Evolutionary conservation across 2,329 filamentous ascomycete genomes (phyloP), one percentile per base, ranked within the genome.

Genomic region (Fusarium algeriense): DNA sequence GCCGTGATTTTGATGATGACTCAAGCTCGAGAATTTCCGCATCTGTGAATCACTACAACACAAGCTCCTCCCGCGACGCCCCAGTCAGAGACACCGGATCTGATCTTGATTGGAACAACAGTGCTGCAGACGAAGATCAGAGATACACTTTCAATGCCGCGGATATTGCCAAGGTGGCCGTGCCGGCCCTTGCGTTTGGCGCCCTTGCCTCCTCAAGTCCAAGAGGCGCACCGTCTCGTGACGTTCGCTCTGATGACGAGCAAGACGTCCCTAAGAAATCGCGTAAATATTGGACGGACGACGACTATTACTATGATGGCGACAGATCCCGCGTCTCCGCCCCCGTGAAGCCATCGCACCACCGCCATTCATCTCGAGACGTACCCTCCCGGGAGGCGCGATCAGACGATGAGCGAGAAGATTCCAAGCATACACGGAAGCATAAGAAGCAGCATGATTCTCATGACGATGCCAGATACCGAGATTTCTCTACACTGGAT

Each of bases 41-140:
- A 17, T 75, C 78, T 28, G 63, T 76, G 17, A 78, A 80, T 38
- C 76, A 76, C 35, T 77, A 76, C 62, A 73, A 78, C 23, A 77
- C 80, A 53, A 63, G 49, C n/a, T 41, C 70, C 32, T 60, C 67
- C 30, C 43, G 58, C 38, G 62, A 71, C 35, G n/a, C 38, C 19
- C 56, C 64, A 34, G 13, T 48, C 20, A 57, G 74, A 55, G 71
- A 76, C 19, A 62, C 57, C 15, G 71, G 68, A 19, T 55, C 61
- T 37, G 69, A 76, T 30, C 38, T 62, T 62, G 67, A 57, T 20
- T 63, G 61, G 64, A 41, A 60, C 9, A 41, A 61, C 10, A 41
- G 43, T 20, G 32, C 71, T 17, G 55, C 44, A 19, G 64, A 70
- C 12, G 61, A 74, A 28, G 61, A 44, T 35, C 66, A 58, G 19